phyloP scores from a whole-genome alignment of 768 basidiomycete species.

The Cantharellus anzutake region DNA sequence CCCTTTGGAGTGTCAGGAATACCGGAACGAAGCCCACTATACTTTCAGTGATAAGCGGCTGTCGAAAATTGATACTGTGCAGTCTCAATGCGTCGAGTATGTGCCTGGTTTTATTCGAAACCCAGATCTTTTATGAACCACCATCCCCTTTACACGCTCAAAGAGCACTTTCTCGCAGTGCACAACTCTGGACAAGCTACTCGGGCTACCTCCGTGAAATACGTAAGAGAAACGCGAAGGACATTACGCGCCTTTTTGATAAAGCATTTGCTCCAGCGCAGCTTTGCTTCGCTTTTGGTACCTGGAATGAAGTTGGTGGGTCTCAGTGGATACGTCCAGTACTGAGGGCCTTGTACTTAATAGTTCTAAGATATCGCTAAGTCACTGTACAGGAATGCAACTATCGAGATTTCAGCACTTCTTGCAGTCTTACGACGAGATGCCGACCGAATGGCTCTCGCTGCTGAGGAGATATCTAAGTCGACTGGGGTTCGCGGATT shows the following conservation, averaged over 20 bases:
- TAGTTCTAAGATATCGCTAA: constrained; percentile 1
- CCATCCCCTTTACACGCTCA: not conserved
- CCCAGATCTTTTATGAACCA: not conserved
- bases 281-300: constrained; percentile 3
- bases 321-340: no score
- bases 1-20: not conserved
- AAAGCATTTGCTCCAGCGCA: not conserved
- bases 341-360: not conserved
- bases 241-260: not conserved
- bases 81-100: not conserved
- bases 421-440: not conserved
- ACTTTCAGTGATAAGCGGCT: not conserved
- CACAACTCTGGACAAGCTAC: constrained; percentile 5
- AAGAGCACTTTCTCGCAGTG: constrained; percentile 4
- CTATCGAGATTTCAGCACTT: constrained; percentile 1
- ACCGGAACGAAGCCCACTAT: not conserved
- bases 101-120: not conserved
- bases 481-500: no score
- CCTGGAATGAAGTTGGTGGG: constrained; percentile 3
- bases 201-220: constrained; percentile 5
- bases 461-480: no score
- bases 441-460: no score
- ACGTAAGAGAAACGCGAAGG: not conserved
- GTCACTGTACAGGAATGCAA: constrained; percentile 4
- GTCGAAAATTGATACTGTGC: not conserved